Evolutionary conservation across 1,284 basidiomycete species (phyloP).

Genomic region (Ganoderma meredithae): DNA sequence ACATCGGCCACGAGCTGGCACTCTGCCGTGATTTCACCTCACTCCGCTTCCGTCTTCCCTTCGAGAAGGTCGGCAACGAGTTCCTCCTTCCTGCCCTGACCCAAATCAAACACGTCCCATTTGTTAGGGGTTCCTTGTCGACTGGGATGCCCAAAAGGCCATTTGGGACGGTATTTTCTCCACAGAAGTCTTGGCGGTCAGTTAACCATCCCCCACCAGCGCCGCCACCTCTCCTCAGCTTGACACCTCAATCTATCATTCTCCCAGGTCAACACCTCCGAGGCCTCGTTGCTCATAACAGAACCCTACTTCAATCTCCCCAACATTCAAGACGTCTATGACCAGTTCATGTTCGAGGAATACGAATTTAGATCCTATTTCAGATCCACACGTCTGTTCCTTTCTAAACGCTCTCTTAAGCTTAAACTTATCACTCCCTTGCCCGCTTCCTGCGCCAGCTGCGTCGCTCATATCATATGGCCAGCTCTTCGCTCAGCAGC

Average conservation of each 20-base stretch:
- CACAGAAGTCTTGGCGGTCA: conserved; percentile 70
- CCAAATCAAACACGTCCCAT: conserved; percentile 18
- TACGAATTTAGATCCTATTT: conserved; percentile 91
- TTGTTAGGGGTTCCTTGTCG: conserved; percentile 83
- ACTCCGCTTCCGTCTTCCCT: conserved; percentile 82
- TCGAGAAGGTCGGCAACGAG: conserved; percentile 75
- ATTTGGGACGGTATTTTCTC: conserved; percentile 91
- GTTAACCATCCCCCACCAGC: conserved; percentile 34
- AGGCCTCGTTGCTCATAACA: conserved; percentile 83
- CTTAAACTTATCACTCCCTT: conserved; percentile 27
- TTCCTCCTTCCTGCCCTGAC: not conserved
- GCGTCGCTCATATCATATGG: conserved; percentile 82
- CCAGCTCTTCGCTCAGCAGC: conserved; percentile 58
- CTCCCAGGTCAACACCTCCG: conserved; percentile 73
- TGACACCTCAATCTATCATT: not conserved
- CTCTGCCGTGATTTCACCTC: conserved; percentile 80
- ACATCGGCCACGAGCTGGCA: conserved; percentile 84
- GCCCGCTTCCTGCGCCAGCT: conserved; percentile 52
- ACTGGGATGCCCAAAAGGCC: conserved; percentile 93
- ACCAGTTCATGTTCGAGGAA: conserved; percentile 95
- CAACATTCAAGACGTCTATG: conserved; percentile 90
- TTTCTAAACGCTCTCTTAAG: conserved; percentile 25
- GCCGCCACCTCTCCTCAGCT: not conserved
- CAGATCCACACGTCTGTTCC: conserved; percentile 77
- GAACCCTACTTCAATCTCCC: conserved; percentile 95